Evolutionary conservation across 2,329 filamentous ascomycete genomes (phyloP), one percentile per base, ranked within the genome.

Genomic region (Thielaviopsis populi): DNA sequence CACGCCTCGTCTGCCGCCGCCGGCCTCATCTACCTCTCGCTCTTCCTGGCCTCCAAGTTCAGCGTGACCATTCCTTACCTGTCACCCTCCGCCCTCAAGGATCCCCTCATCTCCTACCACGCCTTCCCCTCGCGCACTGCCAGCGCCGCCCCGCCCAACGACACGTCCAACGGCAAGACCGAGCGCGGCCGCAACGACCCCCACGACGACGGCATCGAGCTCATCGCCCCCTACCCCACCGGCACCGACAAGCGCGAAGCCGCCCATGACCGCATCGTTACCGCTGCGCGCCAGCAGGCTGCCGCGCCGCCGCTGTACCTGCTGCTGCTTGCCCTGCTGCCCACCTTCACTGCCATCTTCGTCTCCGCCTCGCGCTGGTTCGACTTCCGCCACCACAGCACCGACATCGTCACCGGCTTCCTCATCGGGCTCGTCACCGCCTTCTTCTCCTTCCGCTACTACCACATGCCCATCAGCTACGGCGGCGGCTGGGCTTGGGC

Each of bases 401-500:
- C 96, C 72, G 92, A 97, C 68, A 88, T 96, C 68, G 75, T 96
- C 1, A 89, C 88, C 67, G 92, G 92, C n/a, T 87, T 86, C 63
- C 68, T 88, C 13, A 87, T 96, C 67, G 92, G 92, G 8, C 80
- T 86, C 15, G 74, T 84, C 54, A 82, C 82, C 43, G 82, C 88
- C 22, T 85, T 85, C 72, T 84, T 92, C 69, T 82, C 85, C 2
- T 96, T 96, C 76, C 80, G 88, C 27, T 89, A 86, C 76, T 96
- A 96, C 71, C 90, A 96, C 27, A 50, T 68, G 50, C 67, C 67
- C 17, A 62, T 68, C 10, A 78, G 77, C 22, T 79, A 81, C n/a
- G 90, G 90, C 6, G 87, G 86, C 1, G 91, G 91, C 15, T 96
- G 91, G 90, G 84, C 89, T 0, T 96, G 91, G 91, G 90, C 87